Conservation (phyloP, 768 basidiomycete genomes). For the Podaxis sp. region DNA sequence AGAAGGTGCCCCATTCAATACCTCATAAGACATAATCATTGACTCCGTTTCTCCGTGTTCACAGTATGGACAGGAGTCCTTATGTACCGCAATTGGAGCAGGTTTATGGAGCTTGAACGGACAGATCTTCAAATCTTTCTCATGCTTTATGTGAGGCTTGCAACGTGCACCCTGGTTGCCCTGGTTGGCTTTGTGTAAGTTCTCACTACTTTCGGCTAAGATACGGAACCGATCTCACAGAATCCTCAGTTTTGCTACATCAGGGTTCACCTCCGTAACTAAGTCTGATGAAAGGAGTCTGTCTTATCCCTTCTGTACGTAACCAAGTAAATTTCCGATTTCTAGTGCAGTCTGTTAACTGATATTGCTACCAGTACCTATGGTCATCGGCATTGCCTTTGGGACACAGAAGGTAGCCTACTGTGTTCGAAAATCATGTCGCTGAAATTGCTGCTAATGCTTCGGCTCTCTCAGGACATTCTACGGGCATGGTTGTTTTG, state of each 20-base stretch:
- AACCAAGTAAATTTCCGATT: no score
- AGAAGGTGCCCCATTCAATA: background rate
- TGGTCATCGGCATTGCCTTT: background rate
- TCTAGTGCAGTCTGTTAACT: background rate
- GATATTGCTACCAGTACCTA: background rate
- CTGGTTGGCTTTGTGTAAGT: background rate
- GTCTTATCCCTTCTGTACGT: no score
- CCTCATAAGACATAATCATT: background rate
- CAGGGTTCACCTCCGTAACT: background rate
- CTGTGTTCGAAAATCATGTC: background rate
- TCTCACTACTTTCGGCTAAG: background rate
- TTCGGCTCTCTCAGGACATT: background rate
- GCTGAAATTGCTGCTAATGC: background rate
- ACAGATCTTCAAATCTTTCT: background rate
- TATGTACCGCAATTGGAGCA: background rate
- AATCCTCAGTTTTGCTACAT: background rate
- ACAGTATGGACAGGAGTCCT: background rate
- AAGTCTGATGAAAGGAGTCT: no score
- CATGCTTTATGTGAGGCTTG: background rate
- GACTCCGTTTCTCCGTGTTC: background rate
- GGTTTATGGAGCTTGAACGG: background rate
- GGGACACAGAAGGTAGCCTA: background rate
- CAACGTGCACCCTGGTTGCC: background rate
- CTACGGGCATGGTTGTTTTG: conserved; percentile 1
- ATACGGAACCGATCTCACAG: background rate